These are phyloP conservation scores for Claviceps sp. DNA, from an alignment of 2,329 filamentous ascomycete genomes.

Conservation along the genomic window DNA sequence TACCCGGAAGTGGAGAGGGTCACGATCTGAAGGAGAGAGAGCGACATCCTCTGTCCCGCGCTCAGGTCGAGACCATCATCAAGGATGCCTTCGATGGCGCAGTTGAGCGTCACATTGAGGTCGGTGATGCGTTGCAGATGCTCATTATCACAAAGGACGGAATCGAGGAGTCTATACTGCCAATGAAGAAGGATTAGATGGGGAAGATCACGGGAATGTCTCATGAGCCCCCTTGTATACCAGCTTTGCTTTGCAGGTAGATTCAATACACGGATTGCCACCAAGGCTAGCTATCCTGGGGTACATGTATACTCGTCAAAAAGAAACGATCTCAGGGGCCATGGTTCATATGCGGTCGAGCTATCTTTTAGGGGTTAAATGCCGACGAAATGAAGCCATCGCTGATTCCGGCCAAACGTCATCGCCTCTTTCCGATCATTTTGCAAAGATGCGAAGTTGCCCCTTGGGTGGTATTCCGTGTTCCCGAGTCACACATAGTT, in stretches of 20 bases:
- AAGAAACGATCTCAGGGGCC: not conserved
- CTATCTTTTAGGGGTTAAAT: not conserved
- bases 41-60: conserved; percentile 54
- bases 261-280: conserved; percentile 1
- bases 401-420: not conserved
- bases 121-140: conserved; percentile 92
- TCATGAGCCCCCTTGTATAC: conserved; percentile 3
- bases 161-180: conserved; percentile 71
- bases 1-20: conserved; percentile 72
- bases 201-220: too few species aligned
- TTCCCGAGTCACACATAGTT: too few species aligned
- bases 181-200: conserved; percentile 77
- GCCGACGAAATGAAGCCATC: not conserved
- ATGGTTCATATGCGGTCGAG: not conserved
- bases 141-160: conserved; percentile 81
- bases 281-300: not conserved
- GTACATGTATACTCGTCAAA: not conserved
- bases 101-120: conserved; percentile 97
- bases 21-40: conserved; percentile 64
- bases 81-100: conserved; percentile 97
- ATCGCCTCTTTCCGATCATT: too few species aligned
- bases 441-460: not conserved
- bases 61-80: conserved; percentile 73
- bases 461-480: too few species aligned
- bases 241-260: conserved; percentile 3